Conservation (phyloP, 1,284 basidiomycete species). For the Moesziomyces sp. region DNA sequence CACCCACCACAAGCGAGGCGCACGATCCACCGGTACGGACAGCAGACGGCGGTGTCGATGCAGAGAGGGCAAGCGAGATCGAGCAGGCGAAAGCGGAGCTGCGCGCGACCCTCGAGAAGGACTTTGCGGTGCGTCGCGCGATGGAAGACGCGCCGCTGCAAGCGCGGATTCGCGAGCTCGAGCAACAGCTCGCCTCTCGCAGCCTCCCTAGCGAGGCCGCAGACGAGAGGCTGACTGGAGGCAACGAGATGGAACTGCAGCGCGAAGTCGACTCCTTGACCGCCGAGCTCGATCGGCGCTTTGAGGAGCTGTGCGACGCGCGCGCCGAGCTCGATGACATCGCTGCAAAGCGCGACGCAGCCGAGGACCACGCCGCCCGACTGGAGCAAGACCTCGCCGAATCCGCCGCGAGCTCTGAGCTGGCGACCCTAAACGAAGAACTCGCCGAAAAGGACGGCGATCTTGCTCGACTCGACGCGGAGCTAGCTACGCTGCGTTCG, state of each 20-base stretch:
- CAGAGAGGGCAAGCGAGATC: background rate
- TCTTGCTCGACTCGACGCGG: conserved; percentile 1
- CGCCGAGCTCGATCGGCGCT: conserved; percentile 18
- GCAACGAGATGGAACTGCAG: background rate
- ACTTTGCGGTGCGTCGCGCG: conserved; percentile 26
- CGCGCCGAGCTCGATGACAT: conserved; percentile 19
- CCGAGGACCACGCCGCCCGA: background rate
- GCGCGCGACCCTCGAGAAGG: conserved; percentile 27
- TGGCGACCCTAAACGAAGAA: background rate
- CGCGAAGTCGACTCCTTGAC: conserved; percentile 16
- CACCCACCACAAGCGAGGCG: too few species aligned
- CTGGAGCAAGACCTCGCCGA: conserved; percentile 21
- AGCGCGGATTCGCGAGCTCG: conserved; percentile 6
- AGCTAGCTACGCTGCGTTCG: conserved; percentile 4
- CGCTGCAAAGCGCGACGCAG: background rate
- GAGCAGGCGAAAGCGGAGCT: conserved; percentile 25
- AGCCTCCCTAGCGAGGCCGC: too few species aligned
- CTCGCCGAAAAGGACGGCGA: too few species aligned
- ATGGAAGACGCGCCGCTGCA: conserved; percentile 26
- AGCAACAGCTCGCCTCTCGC: background rate
- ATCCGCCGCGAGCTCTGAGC: background rate
- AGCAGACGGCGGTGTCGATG: background rate
- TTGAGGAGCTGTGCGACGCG: conserved; percentile 27
- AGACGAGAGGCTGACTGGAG: too few species aligned
- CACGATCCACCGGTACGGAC: too few species aligned